Conservation (phyloP, 306 rosid species). For the Gastrolobium villosum region DNA sequence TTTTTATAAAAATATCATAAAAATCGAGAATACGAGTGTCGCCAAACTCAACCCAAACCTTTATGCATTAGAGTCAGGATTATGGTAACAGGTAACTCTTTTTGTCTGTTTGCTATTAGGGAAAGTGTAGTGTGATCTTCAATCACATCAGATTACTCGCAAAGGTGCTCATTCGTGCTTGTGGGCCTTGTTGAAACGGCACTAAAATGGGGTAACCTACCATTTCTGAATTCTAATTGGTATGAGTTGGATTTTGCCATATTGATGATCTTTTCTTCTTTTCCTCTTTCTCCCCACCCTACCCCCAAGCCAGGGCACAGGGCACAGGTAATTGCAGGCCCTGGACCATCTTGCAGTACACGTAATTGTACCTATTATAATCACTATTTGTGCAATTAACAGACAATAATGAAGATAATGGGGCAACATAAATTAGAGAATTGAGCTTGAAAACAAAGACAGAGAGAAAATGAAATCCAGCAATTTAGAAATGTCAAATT, state of each 20-base stretch:
- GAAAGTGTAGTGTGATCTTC: background rate
- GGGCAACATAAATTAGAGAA: background rate
- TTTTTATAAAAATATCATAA: too few relatives aligned
- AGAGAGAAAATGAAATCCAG: background rate
- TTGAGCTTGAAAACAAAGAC: background rate
- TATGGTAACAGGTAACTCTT: background rate
- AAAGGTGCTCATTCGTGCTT: background rate
- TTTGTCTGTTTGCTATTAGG: background rate
- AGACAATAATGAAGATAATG: background rate
- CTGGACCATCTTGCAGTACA: background rate
- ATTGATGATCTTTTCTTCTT: background rate
- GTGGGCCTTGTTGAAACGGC: constrained; percentile 3
- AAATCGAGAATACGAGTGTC: too few relatives aligned
- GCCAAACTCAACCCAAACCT: background rate
- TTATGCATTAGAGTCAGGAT: background rate
- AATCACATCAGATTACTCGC: background rate
- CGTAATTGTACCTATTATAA: too few relatives aligned
- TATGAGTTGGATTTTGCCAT: background rate
- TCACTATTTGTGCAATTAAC: background rate
- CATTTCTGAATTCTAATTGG: background rate
- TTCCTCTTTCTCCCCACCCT: background rate
- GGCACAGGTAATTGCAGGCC: background rate
- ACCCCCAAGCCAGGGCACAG: background rate
- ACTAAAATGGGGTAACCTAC: background rate
- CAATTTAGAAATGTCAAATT: background rate